Evolutionary conservation across 345 rosid species (phyloP), one percentile per base, ranked within the genome.

Genomic region (Nephelium lappaceum): DNA sequence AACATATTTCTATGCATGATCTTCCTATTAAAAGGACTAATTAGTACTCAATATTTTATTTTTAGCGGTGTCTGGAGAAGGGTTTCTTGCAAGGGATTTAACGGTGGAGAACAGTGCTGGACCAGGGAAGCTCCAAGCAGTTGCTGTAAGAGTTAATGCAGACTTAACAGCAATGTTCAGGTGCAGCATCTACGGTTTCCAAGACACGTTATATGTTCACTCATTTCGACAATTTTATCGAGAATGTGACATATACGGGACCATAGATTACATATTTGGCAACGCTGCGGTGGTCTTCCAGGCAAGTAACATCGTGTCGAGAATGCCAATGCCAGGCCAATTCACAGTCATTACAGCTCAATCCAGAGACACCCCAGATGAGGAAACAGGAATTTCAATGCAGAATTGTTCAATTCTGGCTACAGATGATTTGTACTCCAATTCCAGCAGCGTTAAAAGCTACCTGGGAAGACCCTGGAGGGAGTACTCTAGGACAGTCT

Each of bases 401-500:
- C 98, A 95, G 47, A 92, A 90, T 38, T 93, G 98, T 21, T 88
- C 95, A 0, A 85, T 93, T n/a, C 42, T 89, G 2, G 87, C 98
- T 0, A 60, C 93, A 0, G 92, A 86, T 0, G 93, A 93, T 23
- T 60, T 95, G 51, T 77, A 64, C 43, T 78, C 82, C 0, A 84
- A 74, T 21, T 76, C 86, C 0, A 49, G 58, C n/a, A 65, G 10
- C 0, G 89, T 92, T 0, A 89, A 78, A 39, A 93, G 97, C 82
- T 95, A 88, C 75, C 79, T 95, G 1, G 98, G 98, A 1, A 86
- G 98, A 76, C 98, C 98, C 3, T 95, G 95, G 98, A 84, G 72
- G 84, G 67, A 11, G 15, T 91, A 81, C 61, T 91, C 98, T 0
- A 88, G 85, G 43, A 83, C 97, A 1, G 98, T 92, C 19, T 8